Evolutionary conservation across 257 asterid genomes (phyloP).

Genomic region (Fraxinus pennsylvanica): DNA sequence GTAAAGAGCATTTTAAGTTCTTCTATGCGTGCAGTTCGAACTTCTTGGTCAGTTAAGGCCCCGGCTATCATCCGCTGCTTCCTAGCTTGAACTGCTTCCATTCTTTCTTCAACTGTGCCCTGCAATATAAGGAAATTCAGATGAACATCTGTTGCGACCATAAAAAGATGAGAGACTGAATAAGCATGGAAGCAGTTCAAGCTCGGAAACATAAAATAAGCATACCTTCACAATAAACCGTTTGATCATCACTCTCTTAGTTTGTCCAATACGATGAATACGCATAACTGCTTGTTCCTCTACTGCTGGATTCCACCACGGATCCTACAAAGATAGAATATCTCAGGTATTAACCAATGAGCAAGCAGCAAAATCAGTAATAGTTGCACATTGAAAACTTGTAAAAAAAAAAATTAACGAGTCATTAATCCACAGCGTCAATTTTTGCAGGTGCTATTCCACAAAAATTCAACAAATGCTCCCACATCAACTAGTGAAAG

Average conservation of each 20-base stretch:
- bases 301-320: slow-evolving; percentile 99
- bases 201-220: neutral
- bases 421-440: neutral
- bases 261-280: slow-evolving; percentile 97
- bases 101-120: slow-evolving; percentile 96
- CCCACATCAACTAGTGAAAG: neutral
- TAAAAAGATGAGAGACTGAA: neutral
- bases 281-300: slow-evolving; percentile 99
- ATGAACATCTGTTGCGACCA: slow-evolving; percentile 11
- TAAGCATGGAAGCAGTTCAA: too few species aligned
- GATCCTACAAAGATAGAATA: slow-evolving; percentile 60
- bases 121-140: slow-evolving; percentile 31
- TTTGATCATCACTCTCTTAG: slow-evolving; percentile 66
- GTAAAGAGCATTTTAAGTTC: slow-evolving; percentile 96
- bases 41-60: slow-evolving; percentile 96
- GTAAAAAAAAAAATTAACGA: neutral
- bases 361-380: neutral
- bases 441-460: neutral
- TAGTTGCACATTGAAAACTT: neutral
- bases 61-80: slow-evolving; percentile 93
- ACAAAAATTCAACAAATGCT: neutral
- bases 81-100: slow-evolving; percentile 96
- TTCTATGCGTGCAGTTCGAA: slow-evolving; percentile 84
- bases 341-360: neutral
- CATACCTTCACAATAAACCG: slow-evolving; percentile 85